phyloP scores from a whole-genome alignment of 441 rosid species.

The Jatropha podagrica region DNA sequence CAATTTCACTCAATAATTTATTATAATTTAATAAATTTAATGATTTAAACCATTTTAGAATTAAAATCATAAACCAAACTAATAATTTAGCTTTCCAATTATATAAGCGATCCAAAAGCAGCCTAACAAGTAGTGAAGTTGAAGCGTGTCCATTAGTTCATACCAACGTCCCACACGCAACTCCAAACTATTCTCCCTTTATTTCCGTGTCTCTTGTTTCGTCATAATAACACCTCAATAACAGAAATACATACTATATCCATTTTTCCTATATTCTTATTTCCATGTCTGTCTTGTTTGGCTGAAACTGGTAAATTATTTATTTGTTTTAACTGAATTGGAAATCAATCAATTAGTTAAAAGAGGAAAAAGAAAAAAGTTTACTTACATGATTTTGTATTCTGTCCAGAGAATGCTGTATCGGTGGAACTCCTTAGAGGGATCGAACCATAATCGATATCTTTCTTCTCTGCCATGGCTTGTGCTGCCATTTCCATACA shows the following conservation, averaged over 20 bases:
- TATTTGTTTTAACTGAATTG: too few species aligned
- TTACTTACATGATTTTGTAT: slow-evolving; percentile 59
- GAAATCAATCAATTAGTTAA: too few species aligned
- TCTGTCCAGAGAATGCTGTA: slow-evolving; percentile 90
- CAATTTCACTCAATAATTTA: too few species aligned
- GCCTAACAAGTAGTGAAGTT: too few species aligned
- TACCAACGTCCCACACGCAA: slow-evolving; percentile 23
- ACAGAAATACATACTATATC: too few species aligned
- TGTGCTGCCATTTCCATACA: slow-evolving; percentile 91
- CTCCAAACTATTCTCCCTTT: background rate
- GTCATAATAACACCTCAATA: background rate
- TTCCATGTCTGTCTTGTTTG: too few species aligned
- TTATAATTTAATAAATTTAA: too few species aligned
- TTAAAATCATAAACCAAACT: too few species aligned
- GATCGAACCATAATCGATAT: slow-evolving; percentile 92
- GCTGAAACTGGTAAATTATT: too few species aligned
- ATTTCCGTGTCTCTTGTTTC: background rate
- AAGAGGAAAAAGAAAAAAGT: background rate
- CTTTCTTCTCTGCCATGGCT: slow-evolving; percentile 84
- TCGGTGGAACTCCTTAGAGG: slow-evolving; percentile 72
- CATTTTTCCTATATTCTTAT: too few species aligned
- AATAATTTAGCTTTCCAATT: too few species aligned
- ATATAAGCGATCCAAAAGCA: background rate
- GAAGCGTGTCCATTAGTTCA: slow-evolving; percentile 9
- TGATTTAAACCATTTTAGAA: too few species aligned